Evolutionary conservation across 1,284 basidiomycete species (phyloP).

Genomic region (Chiua sp.): DNA sequence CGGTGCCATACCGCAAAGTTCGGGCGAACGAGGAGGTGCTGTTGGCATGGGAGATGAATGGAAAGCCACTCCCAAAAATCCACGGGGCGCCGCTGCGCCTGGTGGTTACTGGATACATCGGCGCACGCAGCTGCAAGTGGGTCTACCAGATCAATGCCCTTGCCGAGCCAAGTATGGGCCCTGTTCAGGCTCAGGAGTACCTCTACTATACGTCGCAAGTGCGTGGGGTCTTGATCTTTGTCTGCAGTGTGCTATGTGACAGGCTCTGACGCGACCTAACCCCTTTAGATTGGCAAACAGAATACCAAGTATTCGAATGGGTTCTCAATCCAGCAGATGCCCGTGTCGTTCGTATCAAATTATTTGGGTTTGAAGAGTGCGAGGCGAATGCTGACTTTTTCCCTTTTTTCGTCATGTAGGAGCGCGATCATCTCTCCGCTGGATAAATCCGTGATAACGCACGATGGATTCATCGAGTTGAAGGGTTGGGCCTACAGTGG

Average conservation of each 20-base stretch:
- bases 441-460: constrained; percentile 55
- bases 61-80: constrained; percentile 53
- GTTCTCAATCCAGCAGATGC: constrained; percentile 27
- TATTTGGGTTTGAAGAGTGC: neutral
- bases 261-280: neutral
- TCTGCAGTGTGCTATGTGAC: neutral
- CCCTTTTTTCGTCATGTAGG: constrained; percentile 1
- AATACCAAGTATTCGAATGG: constrained; percentile 23
- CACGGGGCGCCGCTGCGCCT: constrained; percentile 61
- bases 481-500: constrained; percentile 61
- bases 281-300: constrained; percentile 17
- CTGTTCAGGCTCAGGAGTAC: constrained; percentile 60
- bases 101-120: constrained; percentile 63
- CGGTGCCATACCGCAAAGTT: constrained; percentile 58
- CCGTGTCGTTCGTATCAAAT: constrained; percentile 18
- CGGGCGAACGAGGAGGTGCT: constrained; percentile 55
- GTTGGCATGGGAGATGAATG: constrained; percentile 67
- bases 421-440: constrained; percentile 33
- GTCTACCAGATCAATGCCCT: constrained; percentile 59
- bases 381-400: neutral
- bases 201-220: constrained; percentile 46
- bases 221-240: neutral
- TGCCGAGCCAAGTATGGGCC: constrained; percentile 53
- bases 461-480: constrained; percentile 51
- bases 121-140: constrained; percentile 64